Percentiles rank a stretch among this genome's conserved stretches.
Evolutionary conservation across 1,284 basidiomycete genomes (phyloP).

Genomic region (Apiotrichum gamsii): DNA sequence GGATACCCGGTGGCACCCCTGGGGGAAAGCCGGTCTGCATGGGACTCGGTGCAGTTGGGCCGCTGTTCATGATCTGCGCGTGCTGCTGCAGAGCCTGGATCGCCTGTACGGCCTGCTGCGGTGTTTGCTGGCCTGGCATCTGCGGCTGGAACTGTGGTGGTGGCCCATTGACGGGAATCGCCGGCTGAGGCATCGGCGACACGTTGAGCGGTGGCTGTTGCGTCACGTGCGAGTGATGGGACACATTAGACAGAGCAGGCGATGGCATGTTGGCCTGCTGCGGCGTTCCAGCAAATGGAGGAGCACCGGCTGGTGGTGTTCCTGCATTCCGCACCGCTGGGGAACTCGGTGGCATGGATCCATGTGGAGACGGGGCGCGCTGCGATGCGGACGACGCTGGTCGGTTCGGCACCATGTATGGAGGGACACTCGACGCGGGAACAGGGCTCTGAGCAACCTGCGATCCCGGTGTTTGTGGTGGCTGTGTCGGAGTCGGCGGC

Average conservation of each 20-base stretch:
- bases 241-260: slow-evolving; percentile 29
- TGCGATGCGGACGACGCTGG: slow-evolving; percentile 38
- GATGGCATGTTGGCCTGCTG: slow-evolving; percentile 24
- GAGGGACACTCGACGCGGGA: slow-evolving; percentile 31
- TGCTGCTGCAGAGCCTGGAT: slow-evolving; percentile 23
- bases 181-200: slow-evolving; percentile 1
- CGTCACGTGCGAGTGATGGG: slow-evolving; percentile 22
- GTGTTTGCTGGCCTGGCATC: slow-evolving; percentile 5
- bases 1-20: slow-evolving; percentile 10
- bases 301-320: slow-evolving; percentile 6
- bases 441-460: slow-evolving; percentile 24
- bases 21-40: slow-evolving; percentile 10
- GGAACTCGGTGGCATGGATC: slow-evolving; percentile 15
- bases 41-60: neutral
- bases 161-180: slow-evolving; percentile 11
- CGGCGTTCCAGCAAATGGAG: slow-evolving; percentile 14
- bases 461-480: slow-evolving; percentile 15
- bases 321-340: slow-evolving; percentile 6
- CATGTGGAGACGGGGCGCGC: slow-evolving; percentile 30
- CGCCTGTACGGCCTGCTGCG: slow-evolving; percentile 16
- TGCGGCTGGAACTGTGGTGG: slow-evolving; percentile 1
- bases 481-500: slow-evolving; percentile 12
- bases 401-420: slow-evolving; percentile 39
- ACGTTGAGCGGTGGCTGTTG: too few species aligned
- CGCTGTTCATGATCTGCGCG: slow-evolving; percentile 12